Conservation (phyloP, 177 flowering plant species). For the Vitis hybrid region DNA sequence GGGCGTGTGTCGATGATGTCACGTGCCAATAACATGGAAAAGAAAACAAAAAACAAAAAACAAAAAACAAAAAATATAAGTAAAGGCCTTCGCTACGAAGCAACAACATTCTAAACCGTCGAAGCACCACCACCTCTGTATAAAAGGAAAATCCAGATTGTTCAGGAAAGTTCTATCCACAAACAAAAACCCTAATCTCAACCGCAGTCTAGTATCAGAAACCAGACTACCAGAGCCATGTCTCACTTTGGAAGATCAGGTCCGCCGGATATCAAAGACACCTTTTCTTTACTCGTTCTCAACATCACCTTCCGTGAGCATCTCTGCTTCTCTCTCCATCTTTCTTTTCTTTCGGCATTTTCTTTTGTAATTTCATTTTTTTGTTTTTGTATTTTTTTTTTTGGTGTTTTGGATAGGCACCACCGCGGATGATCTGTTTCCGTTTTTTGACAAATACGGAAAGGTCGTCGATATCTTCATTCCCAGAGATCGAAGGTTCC, state of each 20-base stretch:
- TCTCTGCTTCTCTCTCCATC: slow-evolving; percentile 5
- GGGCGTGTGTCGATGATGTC: too few species aligned
- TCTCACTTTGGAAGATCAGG: slow-evolving; percentile 62
- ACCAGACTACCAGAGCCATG: slow-evolving; percentile 17
- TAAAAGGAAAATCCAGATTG: too few species aligned
- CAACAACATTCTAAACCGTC: too few species aligned
- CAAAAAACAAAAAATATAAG: too few species aligned
- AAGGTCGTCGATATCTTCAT: slow-evolving; percentile 59
- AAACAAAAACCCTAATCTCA: too few species aligned
- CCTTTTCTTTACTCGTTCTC: slow-evolving; percentile 57
- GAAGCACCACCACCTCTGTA: too few species aligned
- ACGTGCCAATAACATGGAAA: too few species aligned
- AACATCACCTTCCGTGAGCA: slow-evolving; percentile 51
- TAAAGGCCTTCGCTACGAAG: too few species aligned
- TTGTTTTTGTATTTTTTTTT: neutral
- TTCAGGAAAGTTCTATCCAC: too few species aligned
- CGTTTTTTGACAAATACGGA: slow-evolving; percentile 53
- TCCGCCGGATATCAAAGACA: slow-evolving; percentile 56
- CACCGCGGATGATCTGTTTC: slow-evolving; percentile 48
- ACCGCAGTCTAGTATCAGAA: too few species aligned
- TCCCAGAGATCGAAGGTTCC: slow-evolving; percentile 50
- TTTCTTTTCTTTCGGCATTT: neutral
- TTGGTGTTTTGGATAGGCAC: slow-evolving; percentile 29
- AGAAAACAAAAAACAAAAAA: too few species aligned
- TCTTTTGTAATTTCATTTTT: neutral